Evolutionary conservation across 106 monocot genomes (phyloP), one percentile per base, ranked within the genome.

Genomic region (Gastrodia elata): DNA sequence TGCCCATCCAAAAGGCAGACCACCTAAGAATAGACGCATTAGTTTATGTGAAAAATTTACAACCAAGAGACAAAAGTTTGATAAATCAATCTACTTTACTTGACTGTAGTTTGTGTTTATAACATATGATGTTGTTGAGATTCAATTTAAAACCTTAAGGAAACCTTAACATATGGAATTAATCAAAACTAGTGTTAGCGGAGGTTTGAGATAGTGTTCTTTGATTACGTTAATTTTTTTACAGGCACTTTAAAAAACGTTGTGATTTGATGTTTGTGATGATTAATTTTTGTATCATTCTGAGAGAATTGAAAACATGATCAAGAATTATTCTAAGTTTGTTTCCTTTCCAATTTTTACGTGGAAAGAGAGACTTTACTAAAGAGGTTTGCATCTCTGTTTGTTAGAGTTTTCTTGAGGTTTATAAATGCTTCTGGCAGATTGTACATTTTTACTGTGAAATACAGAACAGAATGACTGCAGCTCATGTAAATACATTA

Each of bases 241-340:
- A 37, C 18, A 43, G 27, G 27, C 26, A 27, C n/a, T 49, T 70
- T 24, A 26, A 22, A 25, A 7, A n/a, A n/a, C n/a, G 20, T 40
- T 36, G 9, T 40, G 39, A 24, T 7, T 44, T 68, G 37, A 38
- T 38, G 39, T 64, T 68, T 41, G n/a, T 72, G 13, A 15, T 44
- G 22, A 15, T 79, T 24, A 64, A 67, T 65, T 22, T 64, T 74
- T 24, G 24, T 36, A 30, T 68, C 80, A 98, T 73, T 88, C 97
- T 55, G 97, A 98, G 70, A 93, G 58, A 78, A 91, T 98, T 44
- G 88, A 93, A 55, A 98, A 89, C 18, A 93, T 98, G 64, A 88
- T 98, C 67, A 98, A 93, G 87, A 98, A 98, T 73, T 98, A 98
- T 43, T 98, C 97, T n/a, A 93, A 98, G 71, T 98, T 98, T 80